Evolutionary conservation across 768 basidiomycete species (phyloP).

Genomic region (Lyophyllum shimeji): DNA sequence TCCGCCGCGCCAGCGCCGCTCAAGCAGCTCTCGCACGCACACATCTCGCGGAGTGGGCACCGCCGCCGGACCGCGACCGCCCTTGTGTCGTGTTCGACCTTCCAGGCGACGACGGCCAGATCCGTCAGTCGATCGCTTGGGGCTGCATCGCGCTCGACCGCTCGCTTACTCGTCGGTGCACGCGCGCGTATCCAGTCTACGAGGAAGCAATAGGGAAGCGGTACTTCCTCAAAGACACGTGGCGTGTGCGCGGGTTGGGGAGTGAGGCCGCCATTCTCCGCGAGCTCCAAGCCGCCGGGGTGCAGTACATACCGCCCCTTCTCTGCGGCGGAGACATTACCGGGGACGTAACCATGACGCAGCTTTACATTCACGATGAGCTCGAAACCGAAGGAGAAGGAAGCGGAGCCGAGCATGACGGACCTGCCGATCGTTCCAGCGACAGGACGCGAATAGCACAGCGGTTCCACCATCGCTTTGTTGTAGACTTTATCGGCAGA

Average conservation of each 20-base stretch:
- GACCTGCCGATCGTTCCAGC: constrained; percentile 12
- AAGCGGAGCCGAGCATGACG: neutral
- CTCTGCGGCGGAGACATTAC: constrained; percentile 29
- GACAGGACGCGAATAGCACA: neutral
- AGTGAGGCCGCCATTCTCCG: constrained; percentile 21
- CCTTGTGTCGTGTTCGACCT: constrained; percentile 11
- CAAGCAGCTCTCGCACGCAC: constrained; percentile 2
- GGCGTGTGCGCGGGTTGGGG: constrained; percentile 16
- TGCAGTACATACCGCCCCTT: constrained; percentile 24
- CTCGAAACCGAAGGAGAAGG: neutral
- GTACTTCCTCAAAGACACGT: constrained; percentile 27
- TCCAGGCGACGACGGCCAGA: neutral
- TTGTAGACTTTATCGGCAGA: constrained; percentile 16
- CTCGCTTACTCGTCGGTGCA: constrained; percentile 17
- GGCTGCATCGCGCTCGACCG: constrained; percentile 3
- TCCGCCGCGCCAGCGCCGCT: constrained; percentile 10
- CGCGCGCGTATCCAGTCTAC: constrained; percentile 17
- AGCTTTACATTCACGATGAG: neutral
- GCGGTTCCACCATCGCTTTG: constrained; percentile 21
- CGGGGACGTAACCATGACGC: constrained; percentile 16
- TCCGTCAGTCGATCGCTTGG: constrained; percentile 17
- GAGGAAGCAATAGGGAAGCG: constrained; percentile 9
- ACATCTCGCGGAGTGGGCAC: constrained; percentile 5
- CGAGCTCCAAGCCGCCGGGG: constrained; percentile 5
- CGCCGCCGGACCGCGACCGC: neutral